Base-by-base conservation (phyloP, 2,329 filamentous ascomycete genomes). In the Fusarium circinatum region DNA sequence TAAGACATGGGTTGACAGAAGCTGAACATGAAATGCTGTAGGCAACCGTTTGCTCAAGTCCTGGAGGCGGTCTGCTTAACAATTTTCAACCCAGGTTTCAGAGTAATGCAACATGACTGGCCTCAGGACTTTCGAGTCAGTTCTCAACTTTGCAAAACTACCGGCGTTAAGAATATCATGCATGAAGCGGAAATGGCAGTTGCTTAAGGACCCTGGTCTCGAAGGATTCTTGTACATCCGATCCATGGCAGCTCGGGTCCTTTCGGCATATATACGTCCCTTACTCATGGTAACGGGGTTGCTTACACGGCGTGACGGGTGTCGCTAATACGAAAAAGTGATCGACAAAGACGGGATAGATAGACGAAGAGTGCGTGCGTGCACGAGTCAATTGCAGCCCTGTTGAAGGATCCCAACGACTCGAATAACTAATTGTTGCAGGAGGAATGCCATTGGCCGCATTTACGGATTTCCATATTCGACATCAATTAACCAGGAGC, bases 51-150 rank as follows among this genome's bases (percentile, higher is more conserved):
- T 55, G 55, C 57, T 55, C 22, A 61, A 34, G 36, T n/a, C 24
- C 42, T 22, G 26, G 10, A 36, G 45, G 67, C 75, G 72, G 74
- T 77, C 72, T 74, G 62, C 68, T 70, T 77, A 76, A 75, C 76
- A 78, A 76, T 76, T 77, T 60, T 17, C 26, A n/a, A 14, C 32
- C 15, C 32, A 15, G 32, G 24, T 11, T 20, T 51, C 44, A 36
- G 32, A 38, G 24, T 11, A 28, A 30, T 15, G 20, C 24, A 49
- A 28, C 20, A 28, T 58, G 32, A 49, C 41, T 34, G 49, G 48
- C 22, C 24, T 55, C 28, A 42, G 5, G 10, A 39, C 5, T 8
- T 15, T 28, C 5, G n/a, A 41, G 20, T 26, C 45, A 39, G 26
- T 60, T 59, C 45, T 59, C 32, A n/a, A 20, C 11, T 58, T 36